Base-by-base conservation (phyloP, 306 rosid species). In the Malus asiatica region DNA sequence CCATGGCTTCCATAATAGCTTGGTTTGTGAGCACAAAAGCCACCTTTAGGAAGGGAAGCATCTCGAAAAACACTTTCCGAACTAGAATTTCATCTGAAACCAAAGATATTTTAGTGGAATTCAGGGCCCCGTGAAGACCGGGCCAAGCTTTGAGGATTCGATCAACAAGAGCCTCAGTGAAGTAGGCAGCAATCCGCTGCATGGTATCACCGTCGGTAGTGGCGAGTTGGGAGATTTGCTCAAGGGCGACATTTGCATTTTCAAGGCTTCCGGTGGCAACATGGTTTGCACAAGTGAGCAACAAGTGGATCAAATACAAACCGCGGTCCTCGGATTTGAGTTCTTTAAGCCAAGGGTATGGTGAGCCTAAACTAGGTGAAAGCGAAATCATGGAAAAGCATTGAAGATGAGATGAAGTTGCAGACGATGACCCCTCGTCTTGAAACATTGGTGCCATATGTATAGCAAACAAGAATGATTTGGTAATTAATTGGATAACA, bases 101-200 rank as follows among this genome's bases (percentile, higher is more conserved):
- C 86, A 86, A 61, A 4, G 79, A 71, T 53, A 89, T 77, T 79
- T 80, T 87, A 1, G 98, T 91, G 23, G 97, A 87, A 82, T 91
- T 87, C 27, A 91, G 87, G 63, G 97, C 97, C 82, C 80, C 89
- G 73, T 93, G 88, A 35, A 93, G 85, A 66, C 98, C 93, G 46
- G 93, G 90, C 97, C 93, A 93, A 35, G 85, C 12, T 66, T 91
- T 91, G 25, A 93, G 91, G 80, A 91, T 88, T 61, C 97, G 81
- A 67, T 91, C 91, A 0, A 93, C 96, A 8, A 93, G 93, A 52
- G 97, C 95, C 87, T 93, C 92, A 0, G 91, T 83, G 25, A 93
- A 93, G 75, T 91, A 91, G 0, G 91, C 89, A 1, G 97, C 89
- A 2, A 93, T 91, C 22, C 98, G 89, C 85, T 93, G 96, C 98